Percentiles rank a stretch among this genome's conserved stretches.
Conservation (phyloP, 2,329 filamentous ascomycete species). For the Anisogramma anomala region DNA sequence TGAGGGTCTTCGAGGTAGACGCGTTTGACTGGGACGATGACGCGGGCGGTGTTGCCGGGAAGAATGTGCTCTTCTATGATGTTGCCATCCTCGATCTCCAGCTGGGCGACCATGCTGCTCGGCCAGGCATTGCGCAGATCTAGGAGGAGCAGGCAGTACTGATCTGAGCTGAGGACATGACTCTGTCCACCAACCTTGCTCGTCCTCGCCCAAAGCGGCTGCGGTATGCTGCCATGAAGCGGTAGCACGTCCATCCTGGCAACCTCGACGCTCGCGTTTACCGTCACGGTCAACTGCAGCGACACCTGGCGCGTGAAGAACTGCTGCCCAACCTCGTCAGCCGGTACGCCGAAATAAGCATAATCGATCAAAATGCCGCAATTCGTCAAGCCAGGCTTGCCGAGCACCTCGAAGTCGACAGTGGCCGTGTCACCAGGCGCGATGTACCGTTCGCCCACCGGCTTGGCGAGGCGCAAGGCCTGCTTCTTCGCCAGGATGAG, state of each 20-base stretch:
- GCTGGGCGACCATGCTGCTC: constrained; percentile 56
- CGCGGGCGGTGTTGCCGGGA: constrained; percentile 58
- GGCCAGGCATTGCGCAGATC: constrained; percentile 89
- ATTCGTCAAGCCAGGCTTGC: constrained; percentile 71
- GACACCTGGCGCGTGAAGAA: constrained; percentile 80
- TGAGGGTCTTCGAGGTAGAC: constrained; percentile 68
- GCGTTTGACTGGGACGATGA: constrained; percentile 65
- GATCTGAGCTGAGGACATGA: constrained; percentile 36
- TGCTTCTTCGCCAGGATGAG: constrained; percentile 64
- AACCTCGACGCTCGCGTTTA: constrained; percentile 82
- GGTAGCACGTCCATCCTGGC: constrained; percentile 68
- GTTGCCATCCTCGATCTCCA: constrained; percentile 42
- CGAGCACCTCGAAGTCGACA: constrained; percentile 75
- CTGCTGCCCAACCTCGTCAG: constrained; percentile 54
- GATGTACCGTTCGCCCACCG: constrained; percentile 47
- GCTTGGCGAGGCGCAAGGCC: constrained; percentile 46
- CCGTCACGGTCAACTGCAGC: constrained; percentile 73
- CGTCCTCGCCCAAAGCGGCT: constrained; percentile 43
- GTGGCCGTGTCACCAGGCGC: constrained; percentile 53
- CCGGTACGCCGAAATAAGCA: constrained; percentile 60
- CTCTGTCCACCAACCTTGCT: constrained; percentile 21
- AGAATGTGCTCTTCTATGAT: constrained; percentile 45
- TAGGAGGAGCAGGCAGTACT: constrained; percentile 68
- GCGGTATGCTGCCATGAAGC: constrained; percentile 55
- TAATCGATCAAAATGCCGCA: constrained; percentile 79